Evolutionary conservation across 2,329 filamentous ascomycete genomes (phyloP).

Genomic region (Pseudogymnoascus sp.): DNA sequence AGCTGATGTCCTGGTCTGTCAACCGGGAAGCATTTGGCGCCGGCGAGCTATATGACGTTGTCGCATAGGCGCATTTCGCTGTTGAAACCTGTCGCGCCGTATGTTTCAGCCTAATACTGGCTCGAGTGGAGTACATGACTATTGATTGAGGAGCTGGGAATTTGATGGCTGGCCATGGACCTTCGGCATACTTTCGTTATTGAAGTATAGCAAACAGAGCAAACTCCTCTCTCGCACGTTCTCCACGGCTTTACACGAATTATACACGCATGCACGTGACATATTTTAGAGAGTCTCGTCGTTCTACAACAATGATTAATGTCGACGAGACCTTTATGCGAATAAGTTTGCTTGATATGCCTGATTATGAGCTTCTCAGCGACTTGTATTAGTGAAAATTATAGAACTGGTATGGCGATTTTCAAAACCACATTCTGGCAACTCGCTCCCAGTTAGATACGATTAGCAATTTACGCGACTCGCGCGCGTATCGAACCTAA

Average conservation of each 20-base stretch:
- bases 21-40: constrained; percentile 26
- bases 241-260: not conserved
- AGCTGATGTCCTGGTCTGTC: constrained; percentile 27
- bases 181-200: not conserved
- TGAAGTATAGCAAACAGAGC: constrained; percentile 4
- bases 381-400: not conserved
- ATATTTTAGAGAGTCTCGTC: not conserved
- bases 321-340: not conserved
- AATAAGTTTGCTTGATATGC: not conserved
- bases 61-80: constrained; percentile 24
- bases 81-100: constrained; percentile 11
- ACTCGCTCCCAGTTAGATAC: not conserved
- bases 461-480: constrained; percentile 10
- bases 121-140: constrained; percentile 23
- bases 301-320: not conserved
- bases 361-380: not conserved
- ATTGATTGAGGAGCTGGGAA: not conserved
- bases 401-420: not conserved
- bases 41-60: constrained; percentile 26
- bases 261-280: not conserved
- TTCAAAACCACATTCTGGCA: not conserved
- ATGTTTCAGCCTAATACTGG: constrained; percentile 21
- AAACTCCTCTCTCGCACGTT: not conserved
- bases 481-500: not conserved
- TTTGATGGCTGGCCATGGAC: not conserved